Conservation (phyloP, 192 early-diverging fungal genomes). For the Coemansia sp. region DNA sequence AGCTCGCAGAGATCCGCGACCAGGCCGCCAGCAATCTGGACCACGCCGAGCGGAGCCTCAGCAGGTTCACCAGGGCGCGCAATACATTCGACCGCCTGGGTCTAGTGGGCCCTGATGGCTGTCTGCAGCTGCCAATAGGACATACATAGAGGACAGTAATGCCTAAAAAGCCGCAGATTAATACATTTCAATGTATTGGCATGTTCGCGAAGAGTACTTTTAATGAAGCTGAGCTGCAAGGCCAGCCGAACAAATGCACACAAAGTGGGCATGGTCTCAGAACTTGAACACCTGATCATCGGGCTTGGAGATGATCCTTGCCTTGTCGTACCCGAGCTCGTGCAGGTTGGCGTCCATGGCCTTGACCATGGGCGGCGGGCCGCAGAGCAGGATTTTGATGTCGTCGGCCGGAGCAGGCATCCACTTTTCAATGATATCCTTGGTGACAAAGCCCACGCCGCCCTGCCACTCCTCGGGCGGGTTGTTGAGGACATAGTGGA, state of each 20-base stretch:
- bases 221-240: no score
- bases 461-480: conserved; percentile 77
- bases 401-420: conserved; percentile 68
- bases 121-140: conserved; percentile 21
- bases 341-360: conserved; percentile 67
- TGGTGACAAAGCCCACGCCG: conserved; percentile 78
- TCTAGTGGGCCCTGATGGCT: conserved; percentile 16
- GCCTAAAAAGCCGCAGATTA: background rate
- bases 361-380: conserved; percentile 84
- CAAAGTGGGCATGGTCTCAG: conserved; percentile 26
- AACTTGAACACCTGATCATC: conserved; percentile 88
- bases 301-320: conserved; percentile 71
- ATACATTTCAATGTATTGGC: background rate
- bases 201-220: no score
- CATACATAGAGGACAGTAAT: conserved; percentile 1
- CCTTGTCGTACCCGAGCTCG: conserved; percentile 74
- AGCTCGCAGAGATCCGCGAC: conserved; percentile 8
- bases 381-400: conserved; percentile 86
- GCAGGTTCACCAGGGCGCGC: conserved; percentile 18
- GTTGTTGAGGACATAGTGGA: conserved; percentile 80
- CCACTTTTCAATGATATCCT: conserved; percentile 70
- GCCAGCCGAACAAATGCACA: background rate
- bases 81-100: conserved; percentile 17
- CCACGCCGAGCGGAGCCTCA: conserved; percentile 21
- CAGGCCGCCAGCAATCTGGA: conserved; percentile 10